Evolutionary conservation across 345 rosid species (phyloP).

Genomic region (Melaleuca alternifolia): DNA sequence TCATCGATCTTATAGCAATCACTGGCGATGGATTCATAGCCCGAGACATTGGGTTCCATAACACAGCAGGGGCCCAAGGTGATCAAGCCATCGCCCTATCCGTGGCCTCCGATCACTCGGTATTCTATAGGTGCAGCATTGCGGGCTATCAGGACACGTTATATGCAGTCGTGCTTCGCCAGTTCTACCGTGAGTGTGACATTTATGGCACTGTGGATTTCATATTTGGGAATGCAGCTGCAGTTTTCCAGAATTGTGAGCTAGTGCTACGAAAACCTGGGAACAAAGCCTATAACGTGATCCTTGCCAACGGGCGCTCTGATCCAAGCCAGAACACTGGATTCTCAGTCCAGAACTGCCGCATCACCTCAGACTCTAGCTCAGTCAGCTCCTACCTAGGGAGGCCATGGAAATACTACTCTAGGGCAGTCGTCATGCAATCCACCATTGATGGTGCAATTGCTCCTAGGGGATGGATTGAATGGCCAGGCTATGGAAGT

Average conservation of each 20-base stretch:
- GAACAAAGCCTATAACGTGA: slow-evolving; percentile 18
- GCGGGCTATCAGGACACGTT: slow-evolving; percentile 76
- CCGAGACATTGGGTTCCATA: slow-evolving; percentile 63
- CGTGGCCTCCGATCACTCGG: slow-evolving; percentile 56
- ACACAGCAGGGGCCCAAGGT: slow-evolving; percentile 67
- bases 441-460: slow-evolving; percentile 42
- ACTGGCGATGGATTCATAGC: slow-evolving; percentile 73
- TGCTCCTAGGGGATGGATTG: slow-evolving; percentile 50
- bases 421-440: slow-evolving; percentile 64
- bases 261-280: slow-evolving; percentile 33
- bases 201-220: slow-evolving; percentile 70
- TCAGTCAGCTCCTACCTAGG: slow-evolving; percentile 41
- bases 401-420: slow-evolving; percentile 70
- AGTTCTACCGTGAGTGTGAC: slow-evolving; percentile 76
- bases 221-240: slow-evolving; percentile 79
- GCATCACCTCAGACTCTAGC: slow-evolving; percentile 17
- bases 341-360: slow-evolving; percentile 51
- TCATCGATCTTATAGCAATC: slow-evolving; percentile 27
- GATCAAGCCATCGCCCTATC: slow-evolving; percentile 61
- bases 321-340: slow-evolving; percentile 75
- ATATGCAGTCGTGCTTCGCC: slow-evolving; percentile 57
- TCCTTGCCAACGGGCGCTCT: slow-evolving; percentile 50
- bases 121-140: slow-evolving; percentile 61
- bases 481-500: slow-evolving; percentile 47
- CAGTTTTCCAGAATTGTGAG: slow-evolving; percentile 66